A percentile compares a stretch with the other conserved stretches of the same genome.
Evolutionary conservation across 106 monocot species (phyloP).

Genomic region (Amphibolis antarctica): DNA sequence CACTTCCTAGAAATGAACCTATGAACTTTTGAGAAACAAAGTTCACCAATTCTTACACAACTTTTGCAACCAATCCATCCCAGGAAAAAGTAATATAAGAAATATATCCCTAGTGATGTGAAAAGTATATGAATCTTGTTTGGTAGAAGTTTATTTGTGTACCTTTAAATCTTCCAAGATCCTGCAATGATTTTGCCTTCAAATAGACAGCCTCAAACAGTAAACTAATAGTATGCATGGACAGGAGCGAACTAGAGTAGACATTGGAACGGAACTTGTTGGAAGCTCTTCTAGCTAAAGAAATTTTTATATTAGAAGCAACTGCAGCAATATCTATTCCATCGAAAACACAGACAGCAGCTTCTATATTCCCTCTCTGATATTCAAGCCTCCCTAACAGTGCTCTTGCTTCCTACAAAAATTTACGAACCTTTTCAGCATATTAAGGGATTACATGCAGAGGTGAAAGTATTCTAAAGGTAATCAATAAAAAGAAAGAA

Average conservation of each 20-base stretch:
- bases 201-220: conserved; percentile 75
- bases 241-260: conserved; percentile 38
- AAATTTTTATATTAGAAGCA: conserved; percentile 54
- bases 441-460: background rate
- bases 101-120: background rate
- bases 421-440: background rate
- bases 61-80: no score
- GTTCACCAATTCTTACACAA: no score
- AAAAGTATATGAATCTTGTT: background rate
- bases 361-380: conserved; percentile 82
- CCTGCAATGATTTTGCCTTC: conserved; percentile 65
- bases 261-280: conserved; percentile 24
- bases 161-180: conserved; percentile 86
- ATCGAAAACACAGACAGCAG: conserved; percentile 77
- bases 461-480: background rate
- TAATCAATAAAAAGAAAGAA: background rate
- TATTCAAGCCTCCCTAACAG: conserved; percentile 85
- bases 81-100: background rate
- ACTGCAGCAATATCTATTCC: conserved; percentile 70
- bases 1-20: no score
- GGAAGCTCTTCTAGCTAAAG: conserved; percentile 39
- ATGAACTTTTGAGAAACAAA: no score
- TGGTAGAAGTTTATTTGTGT: background rate
- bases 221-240: conserved; percentile 58
- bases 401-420: conserved; percentile 84